Conservation (phyloP, 2,329 filamentous ascomycete genomes). For the Elsinoe batatas region DNA sequence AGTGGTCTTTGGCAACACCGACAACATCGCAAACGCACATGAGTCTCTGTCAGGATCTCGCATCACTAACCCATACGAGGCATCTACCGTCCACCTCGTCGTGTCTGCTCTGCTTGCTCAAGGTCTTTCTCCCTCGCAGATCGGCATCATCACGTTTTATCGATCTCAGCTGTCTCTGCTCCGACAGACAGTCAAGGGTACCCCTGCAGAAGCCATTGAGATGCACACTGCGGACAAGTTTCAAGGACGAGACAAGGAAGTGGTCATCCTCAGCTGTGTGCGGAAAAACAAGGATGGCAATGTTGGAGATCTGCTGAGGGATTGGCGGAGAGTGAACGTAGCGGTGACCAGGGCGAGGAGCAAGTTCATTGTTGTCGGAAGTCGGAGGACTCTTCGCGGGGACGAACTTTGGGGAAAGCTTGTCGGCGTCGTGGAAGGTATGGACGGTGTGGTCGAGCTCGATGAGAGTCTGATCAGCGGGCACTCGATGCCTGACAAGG, state of each 20-base stretch:
- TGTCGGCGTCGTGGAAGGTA: conserved; percentile 64
- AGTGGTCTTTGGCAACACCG: conserved; percentile 84
- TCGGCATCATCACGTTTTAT: conserved; percentile 96
- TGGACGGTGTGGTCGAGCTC: conserved; percentile 72
- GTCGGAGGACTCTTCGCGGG: conserved; percentile 59
- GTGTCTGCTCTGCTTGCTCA: conserved; percentile 67
- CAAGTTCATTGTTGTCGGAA: conserved; percentile 83
- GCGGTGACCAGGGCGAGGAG: conserved; percentile 88
- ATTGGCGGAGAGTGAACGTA: conserved; percentile 91
- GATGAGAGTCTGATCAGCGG: conserved; percentile 31
- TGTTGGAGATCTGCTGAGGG: conserved; percentile 84
- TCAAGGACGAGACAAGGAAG: conserved; percentile 91
- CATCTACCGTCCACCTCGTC: conserved; percentile 64
- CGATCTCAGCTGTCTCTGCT: conserved; percentile 81
- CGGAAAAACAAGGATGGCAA: conserved; percentile 70
- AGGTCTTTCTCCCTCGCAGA: conserved; percentile 64
- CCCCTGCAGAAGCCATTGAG: conserved; percentile 56
- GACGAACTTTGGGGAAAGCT: conserved; percentile 70
- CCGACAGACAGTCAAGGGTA: conserved; percentile 51
- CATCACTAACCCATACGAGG: conserved; percentile 81
- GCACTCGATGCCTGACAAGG: conserved; percentile 44
- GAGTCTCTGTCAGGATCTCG: conserved; percentile 74
- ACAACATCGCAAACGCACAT: conserved; percentile 53
- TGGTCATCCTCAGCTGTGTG: conserved; percentile 78
- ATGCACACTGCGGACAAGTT: conserved; percentile 97